Evolutionary conservation across 306 rosid genomes (phyloP).

Genomic region (Myrica gale): DNA sequence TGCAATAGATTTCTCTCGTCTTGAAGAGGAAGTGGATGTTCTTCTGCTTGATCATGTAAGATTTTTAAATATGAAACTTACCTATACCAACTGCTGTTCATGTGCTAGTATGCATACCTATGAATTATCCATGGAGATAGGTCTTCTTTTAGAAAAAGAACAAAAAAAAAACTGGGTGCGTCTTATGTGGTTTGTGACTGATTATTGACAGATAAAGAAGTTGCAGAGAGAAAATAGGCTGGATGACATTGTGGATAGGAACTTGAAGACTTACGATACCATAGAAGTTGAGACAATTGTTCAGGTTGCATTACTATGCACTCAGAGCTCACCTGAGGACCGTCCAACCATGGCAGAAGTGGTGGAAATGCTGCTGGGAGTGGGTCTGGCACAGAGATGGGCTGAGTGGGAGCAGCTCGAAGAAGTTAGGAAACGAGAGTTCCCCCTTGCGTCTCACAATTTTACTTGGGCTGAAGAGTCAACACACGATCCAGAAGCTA

Average conservation of each 20-base stretch:
- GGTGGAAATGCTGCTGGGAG: slow-evolving; percentile 60
- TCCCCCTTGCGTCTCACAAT: slow-evolving; percentile 49
- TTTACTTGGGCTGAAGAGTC: slow-evolving; percentile 80
- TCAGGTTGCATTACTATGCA: slow-evolving; percentile 83
- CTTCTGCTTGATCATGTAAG: slow-evolving; percentile 89
- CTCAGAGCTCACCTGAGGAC: slow-evolving; percentile 63
- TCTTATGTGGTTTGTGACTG: neutral
- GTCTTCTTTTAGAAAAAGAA: neutral
- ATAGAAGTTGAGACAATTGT: slow-evolving; percentile 65
- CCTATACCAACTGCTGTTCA: slow-evolving; percentile 3
- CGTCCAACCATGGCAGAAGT: slow-evolving; percentile 80
- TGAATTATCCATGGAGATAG: neutral
- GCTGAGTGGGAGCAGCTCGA: slow-evolving; percentile 75
- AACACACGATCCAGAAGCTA: slow-evolving; percentile 81
- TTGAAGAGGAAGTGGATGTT: slow-evolving; percentile 93
- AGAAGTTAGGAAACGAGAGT: slow-evolving; percentile 51
- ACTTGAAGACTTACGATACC: slow-evolving; percentile 53
- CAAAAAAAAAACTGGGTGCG: neutral
- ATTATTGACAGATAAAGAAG: slow-evolving; percentile 57
- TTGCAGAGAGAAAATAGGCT: slow-evolving; percentile 69
- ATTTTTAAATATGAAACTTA: slow-evolving; percentile 2
- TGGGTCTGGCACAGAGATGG: slow-evolving; percentile 75
- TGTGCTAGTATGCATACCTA: neutral
- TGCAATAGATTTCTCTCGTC: slow-evolving; percentile 77
- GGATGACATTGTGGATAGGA: slow-evolving; percentile 68